Base-by-base conservation (phyloP, 306 rosid species). In the Quercus alba region DNA sequence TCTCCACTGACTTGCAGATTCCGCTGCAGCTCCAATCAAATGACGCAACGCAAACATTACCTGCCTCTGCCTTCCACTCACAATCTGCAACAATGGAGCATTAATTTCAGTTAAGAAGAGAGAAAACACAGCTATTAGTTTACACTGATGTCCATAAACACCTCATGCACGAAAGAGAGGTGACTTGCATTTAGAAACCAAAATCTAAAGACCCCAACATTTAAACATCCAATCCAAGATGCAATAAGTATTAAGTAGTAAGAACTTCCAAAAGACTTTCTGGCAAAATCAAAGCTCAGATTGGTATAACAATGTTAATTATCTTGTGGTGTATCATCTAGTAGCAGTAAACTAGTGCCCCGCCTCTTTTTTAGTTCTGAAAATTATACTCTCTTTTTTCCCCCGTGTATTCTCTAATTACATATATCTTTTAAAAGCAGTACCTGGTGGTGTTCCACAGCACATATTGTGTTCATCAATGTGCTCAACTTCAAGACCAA, bases 11-110 rank as follows among this genome's bases (percentile, higher is more conserved):
- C 75, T 95, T 93, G 90, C 99, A 95, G 89, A 95, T 93, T 75
- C 99, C 99, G n/a, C 99, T 95, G 84, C 99, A 95, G 84, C 97
- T 93, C 99, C 98, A 95, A 82, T 95, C 98, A 58, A 95, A 95
- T 1, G 99, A 95, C 0, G 99, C 99, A 73, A 90, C 88, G 3
- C 98, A 95, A 31, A 87, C 88, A 84, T 93, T 93, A 25, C 98
- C 99, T 12, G 99, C 99, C 52, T 90, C 93, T 3, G 98, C 95
- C 89, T 95, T 95, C 99, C 98, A 95, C 88, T 95, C 99, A 21
- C 99, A 95, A 70, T 95, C 99, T 95, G 84, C 81, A 81, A 12
- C 20, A n/a, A 21, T 54, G 19, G 69, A 83, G 26, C 41, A 79
- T 81, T 56, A 38, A 69, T 58, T 25, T 21, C 68, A 78, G 74